Base-by-base conservation (phyloP, 1,284 basidiomycete genomes). In the Microbotryum scabiosae region DNA sequence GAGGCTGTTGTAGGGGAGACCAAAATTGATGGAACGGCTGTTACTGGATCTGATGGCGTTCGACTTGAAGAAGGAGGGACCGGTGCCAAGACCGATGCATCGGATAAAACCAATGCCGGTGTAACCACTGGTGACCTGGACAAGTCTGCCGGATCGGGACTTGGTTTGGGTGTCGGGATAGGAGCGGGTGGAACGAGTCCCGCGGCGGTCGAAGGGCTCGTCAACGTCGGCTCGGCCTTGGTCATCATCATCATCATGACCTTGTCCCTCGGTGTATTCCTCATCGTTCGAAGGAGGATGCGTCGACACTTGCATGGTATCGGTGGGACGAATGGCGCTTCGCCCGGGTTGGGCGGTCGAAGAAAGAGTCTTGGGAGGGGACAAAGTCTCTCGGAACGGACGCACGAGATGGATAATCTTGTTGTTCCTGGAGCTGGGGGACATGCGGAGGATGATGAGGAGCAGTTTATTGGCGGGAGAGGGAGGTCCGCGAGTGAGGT, bases 191-290 rank as follows among this genome's bases (percentile, higher is more conserved):
- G 86, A 4, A 16, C 86, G 85, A 80, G 90, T 88, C 88, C 86
- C n/a, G 48, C 59, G 50, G 56, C 65, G 58, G 63, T 69, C 53
- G 62, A 71, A 86, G 89, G 87, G 20, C 91, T 91, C 74, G 96
- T 93, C 75, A 94, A 96, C 67, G 87, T 90, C 23, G 88, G 89
- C 12, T 91, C 89, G 0, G 87, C 87, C 1, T 85, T 88, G 2
- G 78, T 94, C 26, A 84, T 96, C 36, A 79, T 97, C 45, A 72
- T 89, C 5, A 75, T 96, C 51, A 81, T 96, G 62, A 80, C 82
- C 26, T 73, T 85, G 12, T 80, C 79, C n/a, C 80, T 92, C 48
- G 89, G 84, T 0, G 75, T 80, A 20, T 88, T 86, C 74, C 75
- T 90, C 59, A 87, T 86, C 81, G 85, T 83, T 75, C 82, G 87